Evolutionary conservation across 805 yeast genomes (phyloP).

Genomic region (Ogataea pignaliae): DNA sequence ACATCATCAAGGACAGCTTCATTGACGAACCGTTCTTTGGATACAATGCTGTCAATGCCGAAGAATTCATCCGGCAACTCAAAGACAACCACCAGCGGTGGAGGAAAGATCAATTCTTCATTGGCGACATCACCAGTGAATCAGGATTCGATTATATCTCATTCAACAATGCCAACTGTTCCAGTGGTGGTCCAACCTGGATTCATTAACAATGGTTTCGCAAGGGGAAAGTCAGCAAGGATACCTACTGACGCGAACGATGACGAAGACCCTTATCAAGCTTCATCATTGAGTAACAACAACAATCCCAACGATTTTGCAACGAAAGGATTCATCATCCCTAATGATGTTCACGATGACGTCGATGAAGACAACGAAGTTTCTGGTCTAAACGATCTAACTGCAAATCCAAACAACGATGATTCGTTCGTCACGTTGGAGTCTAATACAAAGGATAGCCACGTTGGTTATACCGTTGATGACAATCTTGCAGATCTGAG

Average conservation of each 20-base stretch:
- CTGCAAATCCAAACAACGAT: too few relatives aligned
- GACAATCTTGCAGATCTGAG: conserved; percentile 22
- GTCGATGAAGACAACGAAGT: background rate
- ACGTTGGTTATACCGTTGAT: conserved; percentile 11
- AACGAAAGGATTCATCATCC: too few relatives aligned
- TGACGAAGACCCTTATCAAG: background rate
- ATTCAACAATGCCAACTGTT: conserved; percentile 1
- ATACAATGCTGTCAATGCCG: conserved; percentile 21
- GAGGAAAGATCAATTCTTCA: too few relatives aligned
- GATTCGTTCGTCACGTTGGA: conserved; percentile 16
- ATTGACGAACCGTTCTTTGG: conserved; percentile 18
- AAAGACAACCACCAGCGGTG: background rate
- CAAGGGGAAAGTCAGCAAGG: background rate
- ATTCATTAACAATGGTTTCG: conserved; percentile 1
- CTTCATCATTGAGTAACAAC: too few relatives aligned
- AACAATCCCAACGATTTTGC: too few relatives aligned
- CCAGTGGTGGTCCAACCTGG: conserved; percentile 1
- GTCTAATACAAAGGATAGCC: conserved; percentile 11
- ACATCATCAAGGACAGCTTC: conserved; percentile 9
- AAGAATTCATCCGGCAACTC: conserved; percentile 7
- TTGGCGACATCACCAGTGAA: too few relatives aligned
- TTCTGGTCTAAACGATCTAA: too few relatives aligned
- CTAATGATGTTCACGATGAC: background rate
- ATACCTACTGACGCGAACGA: background rate
- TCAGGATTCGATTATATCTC: conserved; percentile 1